Conservation (phyloP, 495 filamentous ascomycete species). For the Penicillium cinerascens region DNA sequence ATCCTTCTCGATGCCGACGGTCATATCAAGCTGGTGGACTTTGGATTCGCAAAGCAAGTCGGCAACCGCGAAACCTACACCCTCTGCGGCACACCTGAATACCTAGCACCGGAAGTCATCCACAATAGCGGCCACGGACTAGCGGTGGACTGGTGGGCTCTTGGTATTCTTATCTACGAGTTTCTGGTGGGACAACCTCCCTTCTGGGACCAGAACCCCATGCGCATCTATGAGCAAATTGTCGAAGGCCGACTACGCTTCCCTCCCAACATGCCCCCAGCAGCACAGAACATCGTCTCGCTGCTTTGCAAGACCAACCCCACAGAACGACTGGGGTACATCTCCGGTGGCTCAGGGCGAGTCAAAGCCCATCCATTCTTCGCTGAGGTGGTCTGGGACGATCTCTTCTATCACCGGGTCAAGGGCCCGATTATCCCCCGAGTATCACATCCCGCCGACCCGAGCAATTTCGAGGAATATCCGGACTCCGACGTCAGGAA, state of each 20-base stretch:
- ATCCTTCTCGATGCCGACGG: conserved; percentile 87
- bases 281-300: conserved; percentile 79
- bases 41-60: conserved; percentile 85
- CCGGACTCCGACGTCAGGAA: conserved; percentile 56
- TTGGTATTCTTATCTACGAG: conserved; percentile 94
- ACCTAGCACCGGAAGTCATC: conserved; percentile 94
- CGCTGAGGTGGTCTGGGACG: conserved; percentile 77
- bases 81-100: conserved; percentile 93
- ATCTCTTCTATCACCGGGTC: conserved; percentile 63
- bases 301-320: conserved; percentile 87
- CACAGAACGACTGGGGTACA: conserved; percentile 81
- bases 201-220: conserved; percentile 94
- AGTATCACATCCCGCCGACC: conserved; percentile 75
- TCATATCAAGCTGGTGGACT: conserved; percentile 96
- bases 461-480: conserved; percentile 89
- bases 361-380: conserved; percentile 93
- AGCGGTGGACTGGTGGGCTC: conserved; percentile 99
- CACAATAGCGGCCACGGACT: conserved; percentile 91
- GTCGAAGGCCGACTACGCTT: conserved; percentile 41
- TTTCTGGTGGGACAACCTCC: conserved; percentile 94
- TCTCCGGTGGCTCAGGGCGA: conserved; percentile 72
- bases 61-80: conserved; percentile 79
- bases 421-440: conserved; percentile 85
- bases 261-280: conserved; percentile 56
- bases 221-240: conserved; percentile 85